Evolutionary conservation across 208 protist species (phyloP), one percentile per base, ranked within the genome.

Genomic region (Blechomonas ayalai): DNA sequence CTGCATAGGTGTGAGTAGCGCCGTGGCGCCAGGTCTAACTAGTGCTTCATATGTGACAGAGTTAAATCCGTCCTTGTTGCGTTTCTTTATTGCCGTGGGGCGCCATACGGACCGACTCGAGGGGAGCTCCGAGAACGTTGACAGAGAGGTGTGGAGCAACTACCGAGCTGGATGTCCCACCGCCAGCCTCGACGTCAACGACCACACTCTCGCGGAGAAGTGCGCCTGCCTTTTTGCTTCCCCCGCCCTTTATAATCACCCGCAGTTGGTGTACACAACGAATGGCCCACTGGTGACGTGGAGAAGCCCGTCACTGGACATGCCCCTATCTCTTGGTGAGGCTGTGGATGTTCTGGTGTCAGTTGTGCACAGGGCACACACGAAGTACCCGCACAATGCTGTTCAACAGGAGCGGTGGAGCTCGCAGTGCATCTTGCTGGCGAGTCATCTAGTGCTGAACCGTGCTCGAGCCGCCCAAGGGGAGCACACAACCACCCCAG

Each of bases 361-460:
- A 6, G n/a, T 63, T 18, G 46, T 44, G 10, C 40, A 46, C 28
- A 31, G 58, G 7, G 52, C 57, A 2, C 18, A 51, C 10, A 18
- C 39, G 35, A 25, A 44, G 7, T 65, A 62, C 29, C 52, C 61
- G 12, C n/a, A 12, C 7, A 38, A 40, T 26, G 3, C 52, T 16
- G 33, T 52, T 22, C 28, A 46, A 16, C 61, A 61, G 31, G 57
- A 76, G 35, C 60, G 53, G 40, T 68, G 61, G 51, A 44, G 69
- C 31, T 29, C 31, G 32, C 37, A 38, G 22, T 29, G 23, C 20
- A 18, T 75, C 22, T 64, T 10, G 24, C 26, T 12, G 43, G 55
- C 1, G 64, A 36, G 15, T 66, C 23, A 48, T 12, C 4, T 4
- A 39, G 6, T 18, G 10, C 4, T 34, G 6, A n/a, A n/a, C n/a